Percentiles rank a stretch among this genome's conserved stretches.
Evolutionary conservation across 192 early-diverging fungal species (phyloP).

Genomic region (Entrophospora sp.): DNA sequence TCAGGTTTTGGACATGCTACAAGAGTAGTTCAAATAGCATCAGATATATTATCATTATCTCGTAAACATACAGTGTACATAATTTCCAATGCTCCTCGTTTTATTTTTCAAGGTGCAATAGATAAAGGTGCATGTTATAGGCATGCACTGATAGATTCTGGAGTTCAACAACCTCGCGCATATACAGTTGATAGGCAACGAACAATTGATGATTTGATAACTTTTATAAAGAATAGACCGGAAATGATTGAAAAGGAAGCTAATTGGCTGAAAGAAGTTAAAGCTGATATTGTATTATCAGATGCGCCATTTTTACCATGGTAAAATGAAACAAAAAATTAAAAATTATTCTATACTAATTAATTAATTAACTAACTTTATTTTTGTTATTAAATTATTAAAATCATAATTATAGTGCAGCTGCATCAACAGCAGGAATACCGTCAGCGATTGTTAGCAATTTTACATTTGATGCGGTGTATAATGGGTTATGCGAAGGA

Average conservation of each 20-base stretch:
- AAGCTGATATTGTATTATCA: slow-evolving; percentile 45
- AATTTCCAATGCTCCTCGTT: slow-evolving; percentile 45
- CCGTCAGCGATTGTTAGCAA: slow-evolving; percentile 49
- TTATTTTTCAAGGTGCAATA: slow-evolving; percentile 49
- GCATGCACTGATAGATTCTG: slow-evolving; percentile 48
- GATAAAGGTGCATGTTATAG: slow-evolving; percentile 42
- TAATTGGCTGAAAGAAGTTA: slow-evolving; percentile 40
- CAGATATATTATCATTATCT: slow-evolving; percentile 34
- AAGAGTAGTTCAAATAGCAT: slow-evolving; percentile 46
- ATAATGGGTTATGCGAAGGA: slow-evolving; percentile 41
- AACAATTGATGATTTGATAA: slow-evolving; percentile 41
- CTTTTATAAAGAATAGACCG: slow-evolving; percentile 34
- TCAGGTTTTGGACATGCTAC: slow-evolving; percentile 57
- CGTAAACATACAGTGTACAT: slow-evolving; percentile 42
- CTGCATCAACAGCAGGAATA: slow-evolving; percentile 38
- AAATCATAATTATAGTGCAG: slow-evolving; percentile 29
- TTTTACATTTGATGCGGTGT: slow-evolving; percentile 57
- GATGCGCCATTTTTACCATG: slow-evolving; percentile 52
- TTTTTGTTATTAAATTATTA: not conserved
- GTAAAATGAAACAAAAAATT: slow-evolving; percentile 24
- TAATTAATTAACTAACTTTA: not conserved
- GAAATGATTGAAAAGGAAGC: slow-evolving; percentile 36
- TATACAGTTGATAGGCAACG: slow-evolving; percentile 49
- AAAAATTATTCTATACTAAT: too few species aligned
- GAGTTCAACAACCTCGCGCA: slow-evolving; percentile 53